Conservation (phyloP, 345 rosid genomes). For the Euphorbia pulcherrima region DNA sequence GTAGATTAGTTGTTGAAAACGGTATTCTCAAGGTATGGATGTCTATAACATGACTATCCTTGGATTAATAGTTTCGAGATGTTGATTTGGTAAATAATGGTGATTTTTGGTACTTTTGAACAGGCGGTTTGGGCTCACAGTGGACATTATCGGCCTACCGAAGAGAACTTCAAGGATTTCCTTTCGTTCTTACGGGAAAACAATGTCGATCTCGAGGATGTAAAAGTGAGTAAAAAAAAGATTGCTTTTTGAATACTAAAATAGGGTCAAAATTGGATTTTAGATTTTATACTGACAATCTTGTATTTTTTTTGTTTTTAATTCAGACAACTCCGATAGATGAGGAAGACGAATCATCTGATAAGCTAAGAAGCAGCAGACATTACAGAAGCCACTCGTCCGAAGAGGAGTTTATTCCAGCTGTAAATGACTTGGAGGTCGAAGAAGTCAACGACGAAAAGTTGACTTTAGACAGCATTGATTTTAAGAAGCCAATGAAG, state of each 20-base stretch:
- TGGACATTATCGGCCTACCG: conserved; percentile 91
- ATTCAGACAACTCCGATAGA: conserved; percentile 69
- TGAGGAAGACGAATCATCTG: conserved; percentile 41
- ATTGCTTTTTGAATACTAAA: background rate
- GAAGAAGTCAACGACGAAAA: conserved; percentile 30
- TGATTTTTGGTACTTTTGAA: conserved; percentile 10
- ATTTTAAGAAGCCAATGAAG: conserved; percentile 27
- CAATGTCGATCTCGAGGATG: conserved; percentile 68
- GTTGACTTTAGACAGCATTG: conserved; percentile 22
- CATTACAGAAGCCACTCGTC: conserved; percentile 60
- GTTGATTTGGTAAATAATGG: conserved; percentile 9
- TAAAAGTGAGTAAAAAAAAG: conserved; percentile 46
- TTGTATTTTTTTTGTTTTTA: conserved; percentile 14
- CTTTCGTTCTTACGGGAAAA: conserved; percentile 64
- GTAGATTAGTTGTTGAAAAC: conserved; percentile 56
- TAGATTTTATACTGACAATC: conserved; percentile 17
- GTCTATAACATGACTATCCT: background rate
- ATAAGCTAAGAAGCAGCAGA: conserved; percentile 41
- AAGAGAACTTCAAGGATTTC: conserved; percentile 74
- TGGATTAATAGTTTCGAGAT: background rate
- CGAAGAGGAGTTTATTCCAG: conserved; percentile 40
- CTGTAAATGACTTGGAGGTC: conserved; percentile 29
- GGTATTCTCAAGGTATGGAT: conserved; percentile 60
- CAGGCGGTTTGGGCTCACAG: conserved; percentile 99
- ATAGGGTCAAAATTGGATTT: background rate